Evolutionary conservation across 305 asterid genomes (phyloP).

Genomic region (Stenogyne calaminthoides): DNA sequence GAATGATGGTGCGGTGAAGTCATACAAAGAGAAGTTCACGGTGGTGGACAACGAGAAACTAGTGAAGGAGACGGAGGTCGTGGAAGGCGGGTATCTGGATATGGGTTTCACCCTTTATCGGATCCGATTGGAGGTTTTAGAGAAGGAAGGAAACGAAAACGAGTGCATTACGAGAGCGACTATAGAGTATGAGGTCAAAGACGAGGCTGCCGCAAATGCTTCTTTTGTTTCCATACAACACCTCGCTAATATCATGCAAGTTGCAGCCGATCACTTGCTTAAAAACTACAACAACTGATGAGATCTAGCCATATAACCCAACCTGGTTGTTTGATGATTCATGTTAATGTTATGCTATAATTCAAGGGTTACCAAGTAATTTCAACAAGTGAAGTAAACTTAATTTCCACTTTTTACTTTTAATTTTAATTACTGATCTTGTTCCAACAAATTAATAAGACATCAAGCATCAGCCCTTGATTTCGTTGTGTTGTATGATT

Average conservation of each 20-base stretch:
- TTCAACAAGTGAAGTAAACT: too few relatives aligned
- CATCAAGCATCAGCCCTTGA: too few relatives aligned
- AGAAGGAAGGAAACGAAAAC: constrained; percentile 26
- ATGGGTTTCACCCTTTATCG: constrained; percentile 48
- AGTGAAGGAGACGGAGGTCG: constrained; percentile 51
- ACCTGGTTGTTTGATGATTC: too few relatives aligned
- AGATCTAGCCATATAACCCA: too few relatives aligned
- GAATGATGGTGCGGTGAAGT: constrained; percentile 16
- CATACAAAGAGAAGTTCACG: constrained; percentile 56
- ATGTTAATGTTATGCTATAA: too few relatives aligned
- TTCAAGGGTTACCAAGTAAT: too few relatives aligned
- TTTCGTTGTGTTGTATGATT: too few relatives aligned
- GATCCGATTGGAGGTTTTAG: constrained; percentile 37
- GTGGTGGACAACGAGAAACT: constrained; percentile 49
- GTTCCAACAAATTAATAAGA: too few relatives aligned
- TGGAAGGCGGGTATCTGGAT: constrained; percentile 59
- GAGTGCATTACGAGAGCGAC: constrained; percentile 41
- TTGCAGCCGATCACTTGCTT: constrained; percentile 40
- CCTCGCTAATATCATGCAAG: constrained; percentile 42
- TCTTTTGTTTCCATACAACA: constrained; percentile 48
- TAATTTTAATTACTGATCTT: too few relatives aligned
- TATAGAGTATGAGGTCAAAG: constrained; percentile 52
- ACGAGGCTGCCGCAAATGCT: constrained; percentile 50
- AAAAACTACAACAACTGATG: constrained; percentile 8
- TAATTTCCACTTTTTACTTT: too few relatives aligned